These are phyloP conservation scores for Remersonia thermophila DNA, from an alignment of 2,329 filamentous ascomycete species.

Conservation along the genomic window DNA sequence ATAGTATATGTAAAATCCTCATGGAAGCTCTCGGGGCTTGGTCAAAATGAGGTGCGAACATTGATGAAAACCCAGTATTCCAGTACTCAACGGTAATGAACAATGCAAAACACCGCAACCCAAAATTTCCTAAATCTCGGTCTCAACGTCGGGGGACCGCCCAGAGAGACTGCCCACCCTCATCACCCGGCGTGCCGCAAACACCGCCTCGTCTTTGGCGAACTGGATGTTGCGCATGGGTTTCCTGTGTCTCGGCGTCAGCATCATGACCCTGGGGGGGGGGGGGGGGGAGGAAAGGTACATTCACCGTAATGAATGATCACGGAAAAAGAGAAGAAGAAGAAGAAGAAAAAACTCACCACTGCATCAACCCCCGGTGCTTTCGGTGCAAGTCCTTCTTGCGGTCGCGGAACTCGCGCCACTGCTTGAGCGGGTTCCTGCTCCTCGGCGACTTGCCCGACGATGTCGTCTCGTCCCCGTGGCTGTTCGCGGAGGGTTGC, in stretches of 20 bases:
- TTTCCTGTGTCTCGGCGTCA: no score
- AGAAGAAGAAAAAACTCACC: no score
- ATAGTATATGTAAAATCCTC: neutral
- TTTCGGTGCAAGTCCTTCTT: constrained; percentile 70
- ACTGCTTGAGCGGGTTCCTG: no score
- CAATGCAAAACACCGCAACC: neutral
- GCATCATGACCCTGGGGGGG: no score
- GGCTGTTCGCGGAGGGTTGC: no score
- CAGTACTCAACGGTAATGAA: neutral
- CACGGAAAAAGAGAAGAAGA: no score
- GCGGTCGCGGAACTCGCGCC: no score
- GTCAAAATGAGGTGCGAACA: neutral
- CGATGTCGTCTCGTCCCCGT: no score
- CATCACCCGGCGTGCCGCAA: constrained; percentile 62
- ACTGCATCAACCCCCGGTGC: constrained; percentile 88
- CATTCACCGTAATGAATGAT: no score
- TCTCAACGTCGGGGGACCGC: constrained; percentile 79
- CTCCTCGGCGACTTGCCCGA: no score
- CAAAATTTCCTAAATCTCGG: constrained; percentile 45
- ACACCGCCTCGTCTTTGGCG: constrained; percentile 76
- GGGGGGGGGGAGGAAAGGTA: neutral
- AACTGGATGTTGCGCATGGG: constrained; percentile 78
- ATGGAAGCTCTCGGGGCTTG: neutral
- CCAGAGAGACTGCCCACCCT: constrained; percentile 68
- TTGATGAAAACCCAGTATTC: neutral